Conservation (phyloP, 768 basidiomycete genomes). For the Serendipita sp. region DNA sequence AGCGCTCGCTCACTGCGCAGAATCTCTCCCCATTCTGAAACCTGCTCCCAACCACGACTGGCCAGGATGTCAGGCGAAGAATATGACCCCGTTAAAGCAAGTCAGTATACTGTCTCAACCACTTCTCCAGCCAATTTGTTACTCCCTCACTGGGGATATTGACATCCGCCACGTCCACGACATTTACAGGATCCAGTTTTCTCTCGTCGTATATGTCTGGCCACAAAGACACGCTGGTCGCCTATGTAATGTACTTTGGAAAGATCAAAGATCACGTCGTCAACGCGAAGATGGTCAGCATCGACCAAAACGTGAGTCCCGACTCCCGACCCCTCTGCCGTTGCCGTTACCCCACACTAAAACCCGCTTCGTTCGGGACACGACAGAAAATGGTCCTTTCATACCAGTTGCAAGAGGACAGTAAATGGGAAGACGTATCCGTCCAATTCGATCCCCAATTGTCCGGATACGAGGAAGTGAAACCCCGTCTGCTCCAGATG, state of each 20-base stretch:
- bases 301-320: constrained; percentile 43
- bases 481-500: constrained; percentile 65
- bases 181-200: constrained; percentile 46
- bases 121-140: not conserved
- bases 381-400: constrained; percentile 51
- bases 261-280: constrained; percentile 34
- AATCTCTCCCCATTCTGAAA: not conserved
- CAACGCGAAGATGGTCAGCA: constrained; percentile 55
- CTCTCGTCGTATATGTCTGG: constrained; percentile 73
- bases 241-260: constrained; percentile 66
- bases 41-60: not conserved
- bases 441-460: constrained; percentile 60
- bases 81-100: not conserved
- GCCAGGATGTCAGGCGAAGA: not conserved
- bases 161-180: not conserved
- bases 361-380: too few relatives aligned
- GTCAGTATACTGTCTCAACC: not conserved
- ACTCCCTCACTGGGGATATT: not conserved
- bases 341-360: not conserved
- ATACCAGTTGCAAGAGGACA: constrained; percentile 37
- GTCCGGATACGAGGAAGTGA: constrained; percentile 63
- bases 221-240: constrained; percentile 72
- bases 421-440: constrained; percentile 31
- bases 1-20: not conserved
- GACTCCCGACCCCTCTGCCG: too few relatives aligned